phyloP scores from a whole-genome alignment of 2,329 filamentous ascomycete species.

The Bipolaris sorokiniana region DNA sequence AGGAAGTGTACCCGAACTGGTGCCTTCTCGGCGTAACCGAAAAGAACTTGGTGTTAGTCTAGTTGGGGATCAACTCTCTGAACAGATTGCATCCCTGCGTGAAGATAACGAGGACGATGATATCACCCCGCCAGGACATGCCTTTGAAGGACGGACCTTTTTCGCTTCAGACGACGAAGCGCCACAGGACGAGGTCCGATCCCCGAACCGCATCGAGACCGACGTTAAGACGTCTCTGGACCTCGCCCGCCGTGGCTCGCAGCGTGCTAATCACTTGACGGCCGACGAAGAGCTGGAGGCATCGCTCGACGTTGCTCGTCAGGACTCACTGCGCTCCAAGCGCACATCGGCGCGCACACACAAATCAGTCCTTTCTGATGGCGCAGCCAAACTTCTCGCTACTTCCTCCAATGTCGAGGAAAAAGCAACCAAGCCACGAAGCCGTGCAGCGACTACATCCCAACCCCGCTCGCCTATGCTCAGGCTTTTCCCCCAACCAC shows the following conservation, averaged over 20 bases:
- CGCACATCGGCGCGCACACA: slow-evolving; percentile 28
- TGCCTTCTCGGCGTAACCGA: slow-evolving; percentile 43
- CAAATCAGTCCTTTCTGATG: slow-evolving; percentile 44
- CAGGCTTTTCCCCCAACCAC: slow-evolving; percentile 46
- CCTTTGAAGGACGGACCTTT: slow-evolving; percentile 34
- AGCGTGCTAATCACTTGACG: slow-evolving; percentile 20
- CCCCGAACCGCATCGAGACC: slow-evolving; percentile 21
- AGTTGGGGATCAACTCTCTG: slow-evolving; percentile 41
- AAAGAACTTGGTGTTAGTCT: slow-evolving; percentile 38
- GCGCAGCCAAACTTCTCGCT: slow-evolving; percentile 40
- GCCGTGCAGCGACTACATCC: slow-evolving; percentile 39
- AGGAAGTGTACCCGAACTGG: slow-evolving; percentile 48
- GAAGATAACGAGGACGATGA: slow-evolving; percentile 40
- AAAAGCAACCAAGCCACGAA: slow-evolving; percentile 21
- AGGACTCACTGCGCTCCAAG: slow-evolving; percentile 28
- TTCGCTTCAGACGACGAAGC: slow-evolving; percentile 36
- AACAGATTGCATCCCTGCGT: slow-evolving; percentile 41
- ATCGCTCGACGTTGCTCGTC: slow-evolving; percentile 32
- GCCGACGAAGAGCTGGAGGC: slow-evolving; percentile 25
- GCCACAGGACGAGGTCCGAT: slow-evolving; percentile 11
- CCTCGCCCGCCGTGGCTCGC: slow-evolving; percentile 35
- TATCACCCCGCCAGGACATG: slow-evolving; percentile 38
- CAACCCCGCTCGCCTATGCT: slow-evolving; percentile 34
- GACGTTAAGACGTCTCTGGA: slow-evolving; percentile 38
- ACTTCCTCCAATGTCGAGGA: slow-evolving; percentile 12